Evolutionary conservation across 2,329 filamentous ascomycete genomes (phyloP).

Genomic region (Ascocoryne sarcoides): DNA sequence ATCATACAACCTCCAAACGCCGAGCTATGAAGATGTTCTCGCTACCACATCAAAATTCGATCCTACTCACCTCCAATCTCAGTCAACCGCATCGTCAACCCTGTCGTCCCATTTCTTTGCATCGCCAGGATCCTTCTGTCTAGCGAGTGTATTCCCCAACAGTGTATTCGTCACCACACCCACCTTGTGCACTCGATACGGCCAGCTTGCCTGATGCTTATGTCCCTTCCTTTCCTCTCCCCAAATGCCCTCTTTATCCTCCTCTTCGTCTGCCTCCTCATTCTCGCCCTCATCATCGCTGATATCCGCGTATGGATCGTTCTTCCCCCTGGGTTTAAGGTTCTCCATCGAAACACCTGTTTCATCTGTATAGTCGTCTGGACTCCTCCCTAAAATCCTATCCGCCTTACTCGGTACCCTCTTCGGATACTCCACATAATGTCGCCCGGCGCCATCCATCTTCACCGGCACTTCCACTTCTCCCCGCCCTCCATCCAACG

Average conservation of each 20-base stretch:
- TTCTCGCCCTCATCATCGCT: conserved; percentile 21
- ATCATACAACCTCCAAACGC: too few species aligned
- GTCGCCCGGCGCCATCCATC: conserved; percentile 21
- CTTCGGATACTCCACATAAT: conserved; percentile 23
- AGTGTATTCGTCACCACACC: conserved; percentile 26
- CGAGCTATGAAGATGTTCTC: too few species aligned
- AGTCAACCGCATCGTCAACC: conserved; percentile 26
- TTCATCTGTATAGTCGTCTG: conserved; percentile 22
- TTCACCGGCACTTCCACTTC: conserved; percentile 10
- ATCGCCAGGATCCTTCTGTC: conserved; percentile 26
- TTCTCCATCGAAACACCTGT: conserved; percentile 26
- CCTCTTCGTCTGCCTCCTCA: conserved; percentile 21
- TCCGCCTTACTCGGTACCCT: conserved; percentile 28
- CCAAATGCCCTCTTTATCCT: conserved; percentile 15
- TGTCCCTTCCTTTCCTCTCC: too few species aligned
- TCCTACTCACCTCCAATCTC: too few species aligned
- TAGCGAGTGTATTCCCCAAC: conserved; percentile 25
- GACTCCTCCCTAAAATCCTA: conserved; percentile 27
- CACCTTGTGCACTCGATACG: conserved; percentile 23
- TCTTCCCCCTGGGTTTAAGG: conserved; percentile 14
- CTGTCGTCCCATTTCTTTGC: conserved; percentile 20
- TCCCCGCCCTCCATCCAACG: too few species aligned
- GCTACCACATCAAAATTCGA: too few species aligned
- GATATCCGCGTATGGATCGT: conserved; percentile 25
- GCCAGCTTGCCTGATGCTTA: conserved; percentile 22